Evolutionary conservation across 768 basidiomycete species (phyloP), one percentile per base, ranked within the genome.

Genomic region (Suillus hirtellus): DNA sequence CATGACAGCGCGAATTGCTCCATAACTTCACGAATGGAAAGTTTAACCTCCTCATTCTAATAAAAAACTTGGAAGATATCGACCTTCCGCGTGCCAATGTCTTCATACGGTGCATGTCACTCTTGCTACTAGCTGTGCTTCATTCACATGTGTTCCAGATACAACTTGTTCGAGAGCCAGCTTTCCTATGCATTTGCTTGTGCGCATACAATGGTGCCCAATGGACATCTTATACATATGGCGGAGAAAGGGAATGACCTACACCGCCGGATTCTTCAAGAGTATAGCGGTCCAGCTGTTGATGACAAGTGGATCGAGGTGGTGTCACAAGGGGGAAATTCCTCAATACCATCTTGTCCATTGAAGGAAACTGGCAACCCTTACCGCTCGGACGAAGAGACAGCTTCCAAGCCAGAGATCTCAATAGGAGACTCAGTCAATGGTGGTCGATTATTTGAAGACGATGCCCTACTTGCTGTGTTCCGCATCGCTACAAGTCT

Each of bases 391-490:
- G 82, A 81, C 37, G 82, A 86, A 44, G 80, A 79, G 17, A 54
- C 15, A 24, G 74, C 76, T 2, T 67, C 72, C n/a, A 64, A 63
- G 21, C 60, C 62, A 9, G 73, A 69, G 52, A 66, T 72, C 21
- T 84, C 66, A 64, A 80, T 93, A 52, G 73, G 80, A 65, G 89
- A 93, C 69, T 84, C 92, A 1, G 81, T 82, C 2, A 86, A 89
- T 12, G 80, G 87, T 53, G 82, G 84, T 24, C 81, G 81, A 54
- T 80, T 94, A 59, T 82, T 82, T 68, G 75, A 77, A n/a, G 76
- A 80, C 56, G 83, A 91, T 70, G 87, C 90, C 24, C 78, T 83
- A 0, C 76, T 79, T 15, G 81, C 83, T 17, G 72, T 93, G 19
- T 82, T 86, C 70, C 84, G 84, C 17, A 82, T 88, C 52, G 76